phyloP scores from a whole-genome alignment of 176 grass and related monocot species.

The Oropetium thomaeum region DNA sequence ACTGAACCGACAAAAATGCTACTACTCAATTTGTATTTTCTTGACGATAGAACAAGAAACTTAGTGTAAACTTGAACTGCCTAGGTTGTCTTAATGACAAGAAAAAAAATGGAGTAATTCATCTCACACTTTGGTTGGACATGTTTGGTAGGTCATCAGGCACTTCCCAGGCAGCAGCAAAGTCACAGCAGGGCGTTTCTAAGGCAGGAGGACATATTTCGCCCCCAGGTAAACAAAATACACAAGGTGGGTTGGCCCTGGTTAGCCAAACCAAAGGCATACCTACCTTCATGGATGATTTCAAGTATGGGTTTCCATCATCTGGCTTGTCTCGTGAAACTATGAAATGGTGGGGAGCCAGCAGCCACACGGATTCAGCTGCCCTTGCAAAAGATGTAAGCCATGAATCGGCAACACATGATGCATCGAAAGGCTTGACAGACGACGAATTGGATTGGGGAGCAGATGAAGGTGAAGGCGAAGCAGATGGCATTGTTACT shows the following conservation, averaged over 20 bases:
- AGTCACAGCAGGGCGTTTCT: slow-evolving; percentile 41
- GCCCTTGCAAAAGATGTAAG: slow-evolving; percentile 33
- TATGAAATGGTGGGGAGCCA: slow-evolving; percentile 76
- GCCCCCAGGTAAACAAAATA: slow-evolving; percentile 32
- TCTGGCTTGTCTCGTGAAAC: slow-evolving; percentile 57
- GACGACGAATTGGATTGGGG: slow-evolving; percentile 64
- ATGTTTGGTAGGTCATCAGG: slow-evolving; percentile 26
- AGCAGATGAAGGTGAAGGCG: slow-evolving; percentile 38
- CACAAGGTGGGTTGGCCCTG: slow-evolving; percentile 19
- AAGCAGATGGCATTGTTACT: slow-evolving; percentile 13
- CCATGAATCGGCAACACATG: slow-evolving; percentile 38
- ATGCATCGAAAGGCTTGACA: slow-evolving; percentile 36
- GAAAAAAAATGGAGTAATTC: too few relatives aligned
- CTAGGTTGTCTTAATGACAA: too few relatives aligned
- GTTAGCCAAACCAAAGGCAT: slow-evolving; percentile 62
- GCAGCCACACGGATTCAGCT: slow-evolving; percentile 25
- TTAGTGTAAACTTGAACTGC: too few relatives aligned
- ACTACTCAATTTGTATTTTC: too few relatives aligned
- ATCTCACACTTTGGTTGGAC: slow-evolving; percentile 27
- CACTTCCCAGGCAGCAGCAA: slow-evolving; percentile 39
- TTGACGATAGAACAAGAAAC: too few relatives aligned
- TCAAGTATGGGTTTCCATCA: slow-evolving; percentile 77
- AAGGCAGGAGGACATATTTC: slow-evolving; percentile 33
- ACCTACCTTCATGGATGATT: slow-evolving; percentile 92
- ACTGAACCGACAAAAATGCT: slow-evolving; percentile 2